Conservation (phyloP, 2,329 filamentous ascomycete genomes). For the Epichloe gansuensis region DNA sequence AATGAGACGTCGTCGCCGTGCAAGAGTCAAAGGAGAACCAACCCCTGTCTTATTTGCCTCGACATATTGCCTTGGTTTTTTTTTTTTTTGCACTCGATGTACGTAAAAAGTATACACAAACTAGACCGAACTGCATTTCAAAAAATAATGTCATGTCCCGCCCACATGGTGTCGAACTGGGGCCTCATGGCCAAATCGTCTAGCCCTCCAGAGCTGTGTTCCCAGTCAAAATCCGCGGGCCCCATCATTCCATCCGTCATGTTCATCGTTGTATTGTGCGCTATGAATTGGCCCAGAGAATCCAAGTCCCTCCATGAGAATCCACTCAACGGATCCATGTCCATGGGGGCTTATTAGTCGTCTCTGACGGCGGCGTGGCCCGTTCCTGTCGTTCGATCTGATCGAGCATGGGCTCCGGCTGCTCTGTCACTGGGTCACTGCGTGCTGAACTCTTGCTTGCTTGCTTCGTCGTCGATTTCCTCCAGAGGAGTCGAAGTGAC, state of each 20-base stretch:
- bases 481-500: slow-evolving; percentile 48
- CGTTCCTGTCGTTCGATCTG: slow-evolving; percentile 12
- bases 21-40: not conserved
- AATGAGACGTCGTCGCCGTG: not conserved
- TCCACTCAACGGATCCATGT: slow-evolving; percentile 35
- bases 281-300: slow-evolving; percentile 43
- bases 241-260: slow-evolving; percentile 15
- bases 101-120: not conserved
- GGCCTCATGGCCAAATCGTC: slow-evolving; percentile 11
- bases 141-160: slow-evolving; percentile 13
- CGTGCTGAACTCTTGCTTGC: not conserved
- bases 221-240: slow-evolving; percentile 15
- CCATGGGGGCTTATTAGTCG: slow-evolving; percentile 13
- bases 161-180: slow-evolving; percentile 11
- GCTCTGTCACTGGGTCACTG: slow-evolving; percentile 8
- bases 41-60: not conserved
- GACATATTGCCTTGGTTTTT: too few relatives aligned
- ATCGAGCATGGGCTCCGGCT: slow-evolving; percentile 13
- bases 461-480: slow-evolving; percentile 21
- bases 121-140: not conserved
- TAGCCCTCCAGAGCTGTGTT: slow-evolving; percentile 11
- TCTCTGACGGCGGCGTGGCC: not conserved
- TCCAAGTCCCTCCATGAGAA: slow-evolving; percentile 52
- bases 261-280: slow-evolving; percentile 13
- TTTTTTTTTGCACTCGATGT: not conserved